Evolutionary conservation across 148 eudicot genomes (phyloP).

Genomic region (Silene latifolia): DNA sequence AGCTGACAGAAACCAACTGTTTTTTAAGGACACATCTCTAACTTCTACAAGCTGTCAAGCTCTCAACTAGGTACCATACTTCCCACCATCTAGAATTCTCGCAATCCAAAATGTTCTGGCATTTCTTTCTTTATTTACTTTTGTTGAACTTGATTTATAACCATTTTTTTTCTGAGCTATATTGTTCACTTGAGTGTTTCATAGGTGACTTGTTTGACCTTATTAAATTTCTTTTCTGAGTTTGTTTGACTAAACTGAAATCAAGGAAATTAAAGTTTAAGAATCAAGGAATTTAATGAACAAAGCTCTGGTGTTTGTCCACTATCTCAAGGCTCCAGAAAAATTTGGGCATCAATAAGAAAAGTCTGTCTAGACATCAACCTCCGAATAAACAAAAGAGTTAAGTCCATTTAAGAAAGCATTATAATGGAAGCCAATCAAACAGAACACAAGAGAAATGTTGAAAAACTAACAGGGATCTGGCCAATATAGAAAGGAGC

Average conservation of each 20-base stretch:
- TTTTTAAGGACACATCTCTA: neutral
- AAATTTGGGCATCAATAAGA: neutral
- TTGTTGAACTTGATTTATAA: neutral
- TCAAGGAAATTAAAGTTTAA: neutral
- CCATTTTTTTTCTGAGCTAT: neutral
- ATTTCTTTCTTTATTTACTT: neutral
- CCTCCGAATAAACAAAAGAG: neutral
- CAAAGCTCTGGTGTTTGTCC: neutral
- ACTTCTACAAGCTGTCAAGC: neutral
- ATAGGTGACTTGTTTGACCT: neutral
- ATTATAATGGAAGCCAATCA: neutral
- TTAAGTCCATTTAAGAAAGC: neutral
- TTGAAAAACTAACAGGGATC: constrained; percentile 59
- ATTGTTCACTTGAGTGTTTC: neutral
- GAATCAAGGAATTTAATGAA: neutral
- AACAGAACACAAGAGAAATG: constrained; percentile 13
- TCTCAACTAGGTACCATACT: no score
- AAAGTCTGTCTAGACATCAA: neutral
- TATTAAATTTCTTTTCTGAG: neutral
- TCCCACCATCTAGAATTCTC: neutral
- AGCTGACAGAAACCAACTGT: neutral
- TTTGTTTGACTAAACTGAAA: neutral
- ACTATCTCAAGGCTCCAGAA: neutral
- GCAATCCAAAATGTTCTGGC: neutral
- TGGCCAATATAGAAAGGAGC: constrained; percentile 87